Evolutionary conservation across 352 stramenopile genomes (phyloP).

Genomic region (Phytopythium helicoides): DNA sequence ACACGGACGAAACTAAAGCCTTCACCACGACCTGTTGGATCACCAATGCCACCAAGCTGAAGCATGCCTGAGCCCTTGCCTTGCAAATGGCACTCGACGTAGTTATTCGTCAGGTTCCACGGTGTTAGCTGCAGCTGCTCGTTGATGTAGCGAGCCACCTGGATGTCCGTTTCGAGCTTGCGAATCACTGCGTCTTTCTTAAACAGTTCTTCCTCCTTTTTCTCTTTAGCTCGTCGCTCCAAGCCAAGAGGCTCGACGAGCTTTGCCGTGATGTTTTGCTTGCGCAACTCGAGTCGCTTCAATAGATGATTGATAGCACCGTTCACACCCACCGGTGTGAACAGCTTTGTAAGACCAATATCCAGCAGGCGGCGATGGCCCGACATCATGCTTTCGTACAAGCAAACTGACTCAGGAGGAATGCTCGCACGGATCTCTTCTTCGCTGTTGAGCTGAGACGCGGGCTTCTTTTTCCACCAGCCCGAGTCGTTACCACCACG

Average conservation of each 20-base stretch:
- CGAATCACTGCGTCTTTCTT: constrained; percentile 64
- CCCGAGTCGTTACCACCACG: constrained; percentile 78
- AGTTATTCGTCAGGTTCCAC: constrained; percentile 86
- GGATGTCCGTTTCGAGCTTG: constrained; percentile 77
- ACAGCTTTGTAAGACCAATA: constrained; percentile 77
- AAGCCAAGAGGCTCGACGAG: constrained; percentile 54
- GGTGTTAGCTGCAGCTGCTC: constrained; percentile 77
- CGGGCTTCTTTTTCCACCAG: constrained; percentile 82
- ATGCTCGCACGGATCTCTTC: constrained; percentile 77
- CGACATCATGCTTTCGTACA: constrained; percentile 89
- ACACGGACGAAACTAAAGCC: constrained; percentile 85
- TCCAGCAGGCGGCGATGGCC: constrained; percentile 75
- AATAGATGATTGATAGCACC: constrained; percentile 69
- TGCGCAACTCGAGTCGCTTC: constrained; percentile 68
- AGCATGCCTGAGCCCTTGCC: constrained; percentile 85
- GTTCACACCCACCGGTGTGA: constrained; percentile 73
- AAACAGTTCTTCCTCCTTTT: constrained; percentile 66
- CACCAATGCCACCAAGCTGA: constrained; percentile 72
- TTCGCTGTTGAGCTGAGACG: constrained; percentile 59
- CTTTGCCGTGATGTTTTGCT: constrained; percentile 44
- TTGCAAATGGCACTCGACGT: constrained; percentile 83
- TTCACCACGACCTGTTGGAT: constrained; percentile 78
- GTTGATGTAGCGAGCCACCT: constrained; percentile 80
- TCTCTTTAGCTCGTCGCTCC: constrained; percentile 51
- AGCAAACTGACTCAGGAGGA: constrained; percentile 73